Conservation (phyloP, 305 asterid genomes). For the Andrographis paniculata region DNA sequence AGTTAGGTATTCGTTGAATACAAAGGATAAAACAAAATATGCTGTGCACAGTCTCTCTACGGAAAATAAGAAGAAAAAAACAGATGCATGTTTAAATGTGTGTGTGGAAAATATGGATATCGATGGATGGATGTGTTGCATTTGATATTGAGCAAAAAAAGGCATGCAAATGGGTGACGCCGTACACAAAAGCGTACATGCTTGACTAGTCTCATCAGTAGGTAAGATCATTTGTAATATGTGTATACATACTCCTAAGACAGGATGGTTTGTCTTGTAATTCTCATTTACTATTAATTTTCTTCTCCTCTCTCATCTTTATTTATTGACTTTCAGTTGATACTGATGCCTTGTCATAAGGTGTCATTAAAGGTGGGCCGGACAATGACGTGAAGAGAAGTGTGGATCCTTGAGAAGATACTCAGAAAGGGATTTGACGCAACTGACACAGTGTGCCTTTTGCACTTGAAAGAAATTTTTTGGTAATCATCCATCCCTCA, state of each 20-base stretch:
- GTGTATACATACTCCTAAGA: constrained; percentile 16
- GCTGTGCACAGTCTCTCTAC: not conserved
- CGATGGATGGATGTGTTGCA: constrained; percentile 19
- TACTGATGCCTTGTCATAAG: constrained; percentile 48
- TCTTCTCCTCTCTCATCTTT: constrained; percentile 28
- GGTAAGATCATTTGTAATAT: constrained; percentile 25
- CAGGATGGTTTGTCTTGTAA: constrained; percentile 38
- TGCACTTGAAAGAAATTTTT: constrained; percentile 23
- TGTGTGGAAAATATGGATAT: not conserved
- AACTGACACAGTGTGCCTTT: constrained; percentile 22
- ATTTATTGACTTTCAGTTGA: constrained; percentile 44
- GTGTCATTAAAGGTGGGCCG: constrained; percentile 53
- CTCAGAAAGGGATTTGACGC: constrained; percentile 41
- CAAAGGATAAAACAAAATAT: not conserved
- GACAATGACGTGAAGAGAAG: constrained; percentile 62
- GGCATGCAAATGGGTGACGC: constrained; percentile 24
- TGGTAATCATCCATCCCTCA: constrained; percentile 13
- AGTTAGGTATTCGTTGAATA: not conserved
- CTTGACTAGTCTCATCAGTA: constrained; percentile 30
- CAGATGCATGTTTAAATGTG: not conserved
- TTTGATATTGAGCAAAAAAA: constrained; percentile 16
- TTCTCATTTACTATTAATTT: constrained; percentile 26
- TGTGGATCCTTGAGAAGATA: constrained; percentile 47
- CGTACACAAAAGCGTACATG: constrained; percentile 42
- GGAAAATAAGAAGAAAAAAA: not conserved